These are phyloP conservation scores for Lasiosphaeria ovina DNA, from an alignment of 495 filamentous ascomycete species.

Conservation along the genomic window DNA sequence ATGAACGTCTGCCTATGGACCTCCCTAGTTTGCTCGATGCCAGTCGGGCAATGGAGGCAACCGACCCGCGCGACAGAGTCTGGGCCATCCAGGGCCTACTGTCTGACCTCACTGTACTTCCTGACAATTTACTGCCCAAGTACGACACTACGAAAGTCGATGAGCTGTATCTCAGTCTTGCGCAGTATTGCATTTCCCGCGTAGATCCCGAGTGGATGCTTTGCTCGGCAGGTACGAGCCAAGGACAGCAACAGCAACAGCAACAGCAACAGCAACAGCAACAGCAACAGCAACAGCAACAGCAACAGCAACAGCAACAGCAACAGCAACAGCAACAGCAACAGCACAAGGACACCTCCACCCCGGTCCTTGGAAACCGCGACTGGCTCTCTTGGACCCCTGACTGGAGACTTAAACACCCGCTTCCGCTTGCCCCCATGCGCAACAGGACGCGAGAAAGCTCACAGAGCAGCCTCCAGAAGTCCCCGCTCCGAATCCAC, in stretches of 20 bases:
- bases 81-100: neutral
- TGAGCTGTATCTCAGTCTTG: neutral
- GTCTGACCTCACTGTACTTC: neutral
- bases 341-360: neutral
- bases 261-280: neutral
- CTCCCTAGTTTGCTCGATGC: neutral
- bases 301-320: constrained; percentile 3
- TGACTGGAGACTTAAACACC: neutral
- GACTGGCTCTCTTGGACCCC: neutral
- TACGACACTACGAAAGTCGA: neutral
- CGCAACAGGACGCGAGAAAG: neutral
- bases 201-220: neutral
- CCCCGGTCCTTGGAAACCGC: neutral
- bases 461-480: neutral
- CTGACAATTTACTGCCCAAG: neutral
- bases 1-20: neutral
- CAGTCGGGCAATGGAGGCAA: neutral
- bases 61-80: neutral
- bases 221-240: neutral
- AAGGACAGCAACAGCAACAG: neutral
- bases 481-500: neutral
- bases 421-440: neutral
- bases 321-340: constrained; percentile 3
- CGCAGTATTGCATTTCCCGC: neutral
- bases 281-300: neutral